These are phyloP conservation scores for Trametes polyzona DNA, from an alignment of 1,284 basidiomycete genomes.

Conservation along the genomic window DNA sequence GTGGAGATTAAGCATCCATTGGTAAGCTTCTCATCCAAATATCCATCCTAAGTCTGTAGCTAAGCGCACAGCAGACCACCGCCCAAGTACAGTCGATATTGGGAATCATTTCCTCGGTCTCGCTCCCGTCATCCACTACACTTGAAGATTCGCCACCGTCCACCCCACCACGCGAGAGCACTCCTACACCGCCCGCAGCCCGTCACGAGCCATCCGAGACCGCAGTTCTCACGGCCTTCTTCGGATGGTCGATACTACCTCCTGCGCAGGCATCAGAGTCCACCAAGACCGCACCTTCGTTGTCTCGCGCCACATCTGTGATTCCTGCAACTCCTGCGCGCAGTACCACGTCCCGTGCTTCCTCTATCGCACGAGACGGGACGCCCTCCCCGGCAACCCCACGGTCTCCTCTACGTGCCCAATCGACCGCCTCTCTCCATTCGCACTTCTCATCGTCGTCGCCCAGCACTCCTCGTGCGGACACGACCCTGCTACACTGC, in stretches of 20 bases:
- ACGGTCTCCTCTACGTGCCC: conserved; percentile 11
- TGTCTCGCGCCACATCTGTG: conserved; percentile 45
- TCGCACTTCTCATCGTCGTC: conserved; percentile 13
- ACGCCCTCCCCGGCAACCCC: conserved; percentile 27
- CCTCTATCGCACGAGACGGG: conserved; percentile 42
- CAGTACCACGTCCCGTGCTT: conserved; percentile 45
- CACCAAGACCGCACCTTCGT: conserved; percentile 41
- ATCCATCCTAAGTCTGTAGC: background rate
- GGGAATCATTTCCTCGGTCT: conserved; percentile 36
- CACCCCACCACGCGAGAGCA: conserved; percentile 8
- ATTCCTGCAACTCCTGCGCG: conserved; percentile 41
- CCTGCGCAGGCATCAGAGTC: conserved; percentile 38
- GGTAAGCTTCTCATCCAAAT: conserved; percentile 43
- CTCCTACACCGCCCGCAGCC: background rate
- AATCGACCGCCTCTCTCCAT: conserved; percentile 2
- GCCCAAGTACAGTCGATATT: conserved; percentile 39
- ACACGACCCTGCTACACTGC: conserved; percentile 64
- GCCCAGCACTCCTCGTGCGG: conserved; percentile 37
- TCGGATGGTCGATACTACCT: conserved; percentile 66
- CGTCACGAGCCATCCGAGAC: conserved; percentile 50
- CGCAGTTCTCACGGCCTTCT: conserved; percentile 64
- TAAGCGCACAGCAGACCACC: conserved; percentile 32
- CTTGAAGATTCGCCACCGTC: conserved; percentile 12
- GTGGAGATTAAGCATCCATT: conserved; percentile 73
- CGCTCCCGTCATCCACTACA: conserved; percentile 19